Evolutionary conservation across 108 stramenopile species (phyloP), one percentile per base, ranked within the genome.

Genomic region (Cylindrotheca closterium): DNA sequence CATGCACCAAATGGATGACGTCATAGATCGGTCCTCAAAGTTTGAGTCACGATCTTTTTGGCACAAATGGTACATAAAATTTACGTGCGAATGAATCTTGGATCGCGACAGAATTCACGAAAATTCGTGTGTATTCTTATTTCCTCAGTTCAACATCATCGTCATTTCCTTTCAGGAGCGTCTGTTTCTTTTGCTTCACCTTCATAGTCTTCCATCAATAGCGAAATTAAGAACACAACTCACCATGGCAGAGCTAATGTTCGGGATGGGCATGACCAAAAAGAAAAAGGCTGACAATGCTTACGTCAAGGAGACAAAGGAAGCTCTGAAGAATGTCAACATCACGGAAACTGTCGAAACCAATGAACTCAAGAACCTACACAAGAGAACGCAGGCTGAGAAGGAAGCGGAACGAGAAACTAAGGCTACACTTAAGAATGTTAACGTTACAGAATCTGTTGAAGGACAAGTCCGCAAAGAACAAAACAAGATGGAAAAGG

Each of bases 221-320:
- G n/a, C n/a, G n/a, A n/a, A n/a, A n/a, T n/a, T 15, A 42, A 7
- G 37, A 7, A 42, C 37, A 42, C 37, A 7, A 10, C 15, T 42
- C 37, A 64, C 37, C 63, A 64, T 64, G 63, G 74, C 74, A 29
- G 74, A 75, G 57, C 63, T 75, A 58, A 75, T 75, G 74, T 75
- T 75, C 42, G 66, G 67, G 51, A 48, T 75, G 25, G 74, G 74
- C 28, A 66, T 68, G 47, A 75, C 67, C 66, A 75, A 75, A 47
- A 68, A 68, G 29, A 75, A 75, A 48, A 73, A 73, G 63, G 37
- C 37, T 15, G 15, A 49, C 3, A 58, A 64, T 23, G 50, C 30
- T 0, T 65, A 73, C 23, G 64, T 73, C 25, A 51, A 30, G 18
- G 34, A 49, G n/a, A 65, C 63, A 30, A 73, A 73, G 51, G 64